Base-by-base conservation (phyloP, 1,284 basidiomycete genomes). In the Vanrija humicola region DNA sequence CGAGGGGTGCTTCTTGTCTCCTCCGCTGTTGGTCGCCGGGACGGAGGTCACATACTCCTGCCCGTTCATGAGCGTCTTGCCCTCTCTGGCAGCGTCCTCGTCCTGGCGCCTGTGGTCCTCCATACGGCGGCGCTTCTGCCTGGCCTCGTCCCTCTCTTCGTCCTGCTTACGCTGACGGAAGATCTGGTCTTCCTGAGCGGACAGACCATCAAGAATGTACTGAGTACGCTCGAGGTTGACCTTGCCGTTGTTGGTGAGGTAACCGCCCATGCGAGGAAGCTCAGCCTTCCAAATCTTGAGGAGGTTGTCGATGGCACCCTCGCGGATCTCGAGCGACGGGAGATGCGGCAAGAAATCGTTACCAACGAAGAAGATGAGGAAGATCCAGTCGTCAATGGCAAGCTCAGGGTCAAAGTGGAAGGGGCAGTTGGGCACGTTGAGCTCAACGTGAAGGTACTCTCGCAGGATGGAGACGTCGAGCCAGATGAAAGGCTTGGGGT, bases 301-400 rank as follows among this genome's bases (percentile, higher is more conserved):
- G 58, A 99, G 80, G 50, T 88, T 93, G 80, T 98, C 96, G 79
- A 99, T 97, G 28, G 95, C 96, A 55, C 95, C 96, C 79, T 99
- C 96, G 67, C 96, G 85, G 73, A 99, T 98, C 81, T 99, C 96
- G 80, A 99, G 84, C 57, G 88, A 91, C 21, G 96, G 96, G 59
- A 99, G 81, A 79, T 99, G 96, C 16, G 96, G 96, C 70, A 99
- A 82, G 81, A 99, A 99, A 79, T 99, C 96, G 81, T 99, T 99
- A 67, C 96, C 96, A 70, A 99, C 95, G 77, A 99, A 98, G 84
- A 99, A 98, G 70, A 98, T 98, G 69, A 99, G 82, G 73, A 99
- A 86, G 67, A 99, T 91, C 95, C 96, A 99, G 76, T 99, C 96
- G 82, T 99, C 96, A 76, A 99, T 91, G 38, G 96, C 94, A 74